Evolutionary conservation across 306 rosid genomes (phyloP).

Genomic region (Cucumis cinereus): DNA sequence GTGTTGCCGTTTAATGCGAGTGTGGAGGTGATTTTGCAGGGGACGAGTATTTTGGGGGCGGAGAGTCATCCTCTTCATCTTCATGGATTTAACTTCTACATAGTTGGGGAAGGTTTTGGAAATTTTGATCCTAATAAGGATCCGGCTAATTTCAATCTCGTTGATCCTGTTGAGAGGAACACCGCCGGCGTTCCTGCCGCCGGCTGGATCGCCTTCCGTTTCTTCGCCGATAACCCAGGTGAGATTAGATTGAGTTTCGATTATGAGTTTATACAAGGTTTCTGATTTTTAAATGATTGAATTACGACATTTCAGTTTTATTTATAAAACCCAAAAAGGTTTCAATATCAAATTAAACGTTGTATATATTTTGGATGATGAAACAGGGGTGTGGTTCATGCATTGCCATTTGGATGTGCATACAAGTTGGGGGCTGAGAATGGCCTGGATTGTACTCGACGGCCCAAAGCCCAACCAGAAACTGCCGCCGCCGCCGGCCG

Average conservation of each 20-base stretch:
- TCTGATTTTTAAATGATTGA: too few species aligned
- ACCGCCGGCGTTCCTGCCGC: conserved; percentile 53
- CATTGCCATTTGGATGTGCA: conserved; percentile 83
- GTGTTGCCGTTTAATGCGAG: conserved; percentile 58
- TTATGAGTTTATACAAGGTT: too few species aligned
- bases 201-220: conserved; percentile 75
- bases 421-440: conserved; percentile 84
- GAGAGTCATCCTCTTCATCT: conserved; percentile 90
- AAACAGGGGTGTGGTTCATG: conserved; percentile 83
- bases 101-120: conserved; percentile 79
- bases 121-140: conserved; percentile 50
- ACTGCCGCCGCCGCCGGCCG: conserved; percentile 71
- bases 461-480: conserved; percentile 53
- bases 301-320: too few species aligned
- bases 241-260: background rate
- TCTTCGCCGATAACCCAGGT: conserved; percentile 80
- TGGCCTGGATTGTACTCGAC: conserved; percentile 75
- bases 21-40: conserved; percentile 71
- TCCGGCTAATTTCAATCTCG: conserved; percentile 46
- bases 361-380: background rate
- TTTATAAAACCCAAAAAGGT: too few species aligned
- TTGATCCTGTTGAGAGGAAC: conserved; percentile 67
- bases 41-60: conserved; percentile 44
- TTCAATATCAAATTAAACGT: background rate
- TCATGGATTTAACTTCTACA: conserved; percentile 62